Conservation (phyloP, 2,329 filamentous ascomycete species). For the Talaromyces albobiverticillius region DNA sequence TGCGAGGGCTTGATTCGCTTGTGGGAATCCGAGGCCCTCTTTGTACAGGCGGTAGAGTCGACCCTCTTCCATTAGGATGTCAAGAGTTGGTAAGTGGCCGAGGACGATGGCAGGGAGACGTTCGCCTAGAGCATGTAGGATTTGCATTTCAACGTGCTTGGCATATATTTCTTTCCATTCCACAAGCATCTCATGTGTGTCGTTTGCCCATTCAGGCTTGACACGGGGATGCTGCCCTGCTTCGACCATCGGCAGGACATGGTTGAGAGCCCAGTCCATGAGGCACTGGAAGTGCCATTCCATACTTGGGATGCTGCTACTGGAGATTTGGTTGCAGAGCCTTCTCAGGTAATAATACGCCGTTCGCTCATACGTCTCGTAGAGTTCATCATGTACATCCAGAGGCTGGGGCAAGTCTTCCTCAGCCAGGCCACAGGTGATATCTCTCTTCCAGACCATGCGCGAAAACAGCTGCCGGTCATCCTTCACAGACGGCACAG, state of each 20-base stretch:
- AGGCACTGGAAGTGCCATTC: background rate
- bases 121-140: conserved; percentile 25
- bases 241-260: background rate
- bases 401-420: background rate
- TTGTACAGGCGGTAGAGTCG: conserved; percentile 35
- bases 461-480: background rate
- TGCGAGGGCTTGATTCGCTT: conserved; percentile 9
- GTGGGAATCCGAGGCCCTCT: conserved; percentile 20
- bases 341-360: conserved; percentile 16
- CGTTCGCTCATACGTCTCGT: conserved; percentile 1
- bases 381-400: background rate
- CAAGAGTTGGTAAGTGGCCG: conserved; percentile 34
- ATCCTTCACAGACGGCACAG: no score
- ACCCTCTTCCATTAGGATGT: conserved; percentile 33
- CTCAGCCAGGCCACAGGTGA: background rate
- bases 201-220: conserved; percentile 16
- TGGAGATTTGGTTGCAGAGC: conserved; percentile 7
- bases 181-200: conserved; percentile 9
- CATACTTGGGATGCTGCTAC: background rate
- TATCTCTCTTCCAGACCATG: background rate
- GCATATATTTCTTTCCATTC: background rate
- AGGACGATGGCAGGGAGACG: conserved; percentile 33
- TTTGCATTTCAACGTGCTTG: background rate
- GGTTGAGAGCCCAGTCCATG: background rate
- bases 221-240: conserved; percentile 12